Evolutionary conservation across 768 basidiomycete genomes (phyloP).

Genomic region (Mycena epipterygia): DNA sequence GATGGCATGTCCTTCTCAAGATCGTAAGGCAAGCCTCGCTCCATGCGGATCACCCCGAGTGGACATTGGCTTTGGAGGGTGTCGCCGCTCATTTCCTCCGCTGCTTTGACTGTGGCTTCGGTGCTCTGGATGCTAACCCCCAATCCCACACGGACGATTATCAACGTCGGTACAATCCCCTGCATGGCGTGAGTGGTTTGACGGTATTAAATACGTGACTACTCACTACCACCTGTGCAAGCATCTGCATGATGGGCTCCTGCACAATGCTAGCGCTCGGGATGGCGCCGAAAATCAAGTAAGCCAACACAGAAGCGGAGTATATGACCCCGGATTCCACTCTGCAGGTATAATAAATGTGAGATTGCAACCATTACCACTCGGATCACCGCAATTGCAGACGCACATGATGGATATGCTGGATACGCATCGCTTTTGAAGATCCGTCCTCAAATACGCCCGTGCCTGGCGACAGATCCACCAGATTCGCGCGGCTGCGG

Average conservation of each 20-base stretch:
- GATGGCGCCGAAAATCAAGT: conserved; percentile 29
- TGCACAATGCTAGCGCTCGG: not conserved
- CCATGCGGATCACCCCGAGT: not conserved
- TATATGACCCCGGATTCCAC: conserved; percentile 50
- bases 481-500: conserved; percentile 47
- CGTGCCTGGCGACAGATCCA: conserved; percentile 47
- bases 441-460: conserved; percentile 40
- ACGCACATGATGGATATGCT: conserved; percentile 47
- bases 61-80: not conserved
- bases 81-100: not conserved
- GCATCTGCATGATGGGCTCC: conserved; percentile 37
- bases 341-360: conserved; percentile 32
- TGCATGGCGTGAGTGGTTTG: conserved; percentile 8
- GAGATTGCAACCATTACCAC: too few relatives aligned
- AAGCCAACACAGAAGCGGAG: conserved; percentile 44
- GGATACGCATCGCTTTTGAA: conserved; percentile 43
- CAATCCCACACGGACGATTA: conserved; percentile 49
- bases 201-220: not conserved
- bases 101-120: not conserved
- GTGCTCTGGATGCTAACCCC: conserved; percentile 30
- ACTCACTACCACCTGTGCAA: conserved; percentile 46
- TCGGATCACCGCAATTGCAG: not conserved
- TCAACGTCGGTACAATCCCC: conserved; percentile 50
- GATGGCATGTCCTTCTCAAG: not conserved
- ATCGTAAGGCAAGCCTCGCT: not conserved